Evolutionary conservation across 202 grass and related monocot genomes (phyloP).

Genomic region (Setaria viridis): DNA sequence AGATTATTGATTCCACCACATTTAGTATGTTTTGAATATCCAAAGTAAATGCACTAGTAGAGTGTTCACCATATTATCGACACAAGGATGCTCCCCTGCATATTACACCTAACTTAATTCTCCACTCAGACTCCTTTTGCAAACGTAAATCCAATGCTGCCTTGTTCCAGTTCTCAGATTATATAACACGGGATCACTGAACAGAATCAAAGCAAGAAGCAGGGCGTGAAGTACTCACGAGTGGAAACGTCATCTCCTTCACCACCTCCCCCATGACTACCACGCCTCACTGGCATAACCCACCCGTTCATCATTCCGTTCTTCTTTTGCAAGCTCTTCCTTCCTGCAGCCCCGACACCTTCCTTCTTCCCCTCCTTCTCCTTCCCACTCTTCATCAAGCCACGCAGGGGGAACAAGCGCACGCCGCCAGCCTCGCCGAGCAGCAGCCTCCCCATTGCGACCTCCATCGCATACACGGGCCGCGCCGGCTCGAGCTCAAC

Average conservation of each 20-base stretch:
- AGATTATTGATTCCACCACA: conserved; percentile 7
- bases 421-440: conserved; percentile 84
- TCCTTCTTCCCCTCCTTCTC: conserved; percentile 41
- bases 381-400: conserved; percentile 69
- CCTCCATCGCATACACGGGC: conserved; percentile 76
- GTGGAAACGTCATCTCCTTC: conserved; percentile 32
- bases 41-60: neutral
- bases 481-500: conserved; percentile 65
- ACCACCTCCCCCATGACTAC: neutral
- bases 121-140: conserved; percentile 9
- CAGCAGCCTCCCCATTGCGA: conserved; percentile 72
- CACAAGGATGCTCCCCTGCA: neutral
- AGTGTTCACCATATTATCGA: neutral
- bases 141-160: neutral
- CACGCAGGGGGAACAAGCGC: conserved; percentile 66
- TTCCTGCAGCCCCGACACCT: conserved; percentile 36
- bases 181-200: neutral
- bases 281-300: conserved; percentile 43
- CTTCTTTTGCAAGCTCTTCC: conserved; percentile 48
- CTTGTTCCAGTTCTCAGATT: neutral
- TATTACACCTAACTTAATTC: conserved; percentile 15
- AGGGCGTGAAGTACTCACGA: conserved; percentile 40
- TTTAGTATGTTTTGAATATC: conserved; percentile 1
- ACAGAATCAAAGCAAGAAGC: neutral
- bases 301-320: conserved; percentile 67